Conservation (phyloP, 768 basidiomycete genomes). For the Lactarius hengduanensis region DNA sequence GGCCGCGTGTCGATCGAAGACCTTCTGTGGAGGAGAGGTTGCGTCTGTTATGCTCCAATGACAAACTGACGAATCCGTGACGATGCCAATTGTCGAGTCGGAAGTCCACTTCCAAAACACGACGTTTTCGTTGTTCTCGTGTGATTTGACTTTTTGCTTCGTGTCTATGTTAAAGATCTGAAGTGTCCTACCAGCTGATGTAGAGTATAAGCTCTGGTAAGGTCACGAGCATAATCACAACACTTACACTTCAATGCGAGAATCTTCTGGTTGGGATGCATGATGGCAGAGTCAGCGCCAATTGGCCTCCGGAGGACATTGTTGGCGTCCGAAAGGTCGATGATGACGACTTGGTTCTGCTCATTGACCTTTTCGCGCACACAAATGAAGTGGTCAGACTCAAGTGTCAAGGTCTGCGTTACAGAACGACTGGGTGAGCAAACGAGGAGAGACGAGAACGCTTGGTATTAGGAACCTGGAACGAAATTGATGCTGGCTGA, state of each 20-base stretch:
- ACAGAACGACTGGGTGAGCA: neutral
- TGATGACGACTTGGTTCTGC: slow-evolving; percentile 97
- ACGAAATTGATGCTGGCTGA: slow-evolving; percentile 95
- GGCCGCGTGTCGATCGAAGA: slow-evolving; percentile 96
- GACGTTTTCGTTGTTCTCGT: slow-evolving; percentile 89
- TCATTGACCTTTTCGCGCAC: slow-evolving; percentile 94
- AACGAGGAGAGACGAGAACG: slow-evolving; percentile 9
- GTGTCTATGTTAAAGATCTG: slow-evolving; percentile 98
- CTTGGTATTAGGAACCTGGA: slow-evolving; percentile 64
- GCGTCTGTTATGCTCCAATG: slow-evolving; percentile 84
- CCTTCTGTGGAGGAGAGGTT: slow-evolving; percentile 81
- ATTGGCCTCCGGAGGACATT: slow-evolving; percentile 95
- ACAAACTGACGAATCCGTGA: slow-evolving; percentile 89
- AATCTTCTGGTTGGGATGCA: slow-evolving; percentile 97
- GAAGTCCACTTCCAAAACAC: slow-evolving; percentile 99
- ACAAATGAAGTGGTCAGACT: slow-evolving; percentile 98
- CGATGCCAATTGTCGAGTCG: slow-evolving; percentile 88
- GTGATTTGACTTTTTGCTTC: slow-evolving; percentile 97
- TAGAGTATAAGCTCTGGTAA: slow-evolving; percentile 12
- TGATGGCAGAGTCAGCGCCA: slow-evolving; percentile 97
- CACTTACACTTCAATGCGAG: slow-evolving; percentile 85
- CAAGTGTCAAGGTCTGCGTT: slow-evolving; percentile 81
- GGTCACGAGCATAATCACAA: neutral
- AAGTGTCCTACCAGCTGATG: slow-evolving; percentile 82
- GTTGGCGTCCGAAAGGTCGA: slow-evolving; percentile 96